These are phyloP conservation scores for Candida andamanensis DNA, from an alignment of 805 yeast species.

Conservation along the genomic window DNA sequence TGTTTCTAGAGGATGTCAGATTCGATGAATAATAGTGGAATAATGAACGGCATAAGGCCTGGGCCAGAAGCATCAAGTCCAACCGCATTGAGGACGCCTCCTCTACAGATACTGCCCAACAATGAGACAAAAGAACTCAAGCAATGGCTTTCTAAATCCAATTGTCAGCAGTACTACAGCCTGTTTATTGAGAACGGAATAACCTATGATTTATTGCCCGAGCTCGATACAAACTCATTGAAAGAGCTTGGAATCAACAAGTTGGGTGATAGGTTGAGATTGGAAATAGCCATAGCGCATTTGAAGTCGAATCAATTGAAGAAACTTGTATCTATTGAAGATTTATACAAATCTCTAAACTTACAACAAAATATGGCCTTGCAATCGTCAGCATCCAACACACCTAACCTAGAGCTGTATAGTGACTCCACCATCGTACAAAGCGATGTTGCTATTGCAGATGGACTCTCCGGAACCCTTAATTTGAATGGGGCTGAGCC, in stretches of 20 bases:
- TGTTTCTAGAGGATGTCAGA: no score
- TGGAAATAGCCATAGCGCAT: slow-evolving; percentile 53
- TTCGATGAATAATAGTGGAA: no score
- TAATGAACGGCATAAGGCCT: no score
- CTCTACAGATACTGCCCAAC: slow-evolving; percentile 1
- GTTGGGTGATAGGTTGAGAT: slow-evolving; percentile 77
- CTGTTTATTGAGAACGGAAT: slow-evolving; percentile 47
- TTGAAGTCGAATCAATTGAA: slow-evolving; percentile 33
- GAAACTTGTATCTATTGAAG: slow-evolving; percentile 20
- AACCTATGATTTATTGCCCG: slow-evolving; percentile 51
- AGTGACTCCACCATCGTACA: slow-evolving; percentile 10
- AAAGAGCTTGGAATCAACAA: slow-evolving; percentile 68
- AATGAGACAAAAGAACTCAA: slow-evolving; percentile 20
- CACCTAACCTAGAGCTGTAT: slow-evolving; percentile 6
- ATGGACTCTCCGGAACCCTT: slow-evolving; percentile 3
- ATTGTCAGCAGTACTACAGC: slow-evolving; percentile 29
- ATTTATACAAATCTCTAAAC: slow-evolving; percentile 15
- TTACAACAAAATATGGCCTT: slow-evolving; percentile 5
- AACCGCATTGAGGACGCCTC: background rate
- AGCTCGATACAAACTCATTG: slow-evolving; percentile 59
- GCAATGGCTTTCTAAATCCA: slow-evolving; percentile 31
- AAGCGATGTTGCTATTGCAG: slow-evolving; percentile 7
- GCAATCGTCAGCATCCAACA: slow-evolving; percentile 5
- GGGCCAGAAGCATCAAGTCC: slow-evolving; percentile 2
- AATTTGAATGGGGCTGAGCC: slow-evolving; percentile 5